Evolutionary conservation across 2,329 filamentous ascomycete species (phyloP).

Genomic region (Aspergillus tubingensis): DNA sequence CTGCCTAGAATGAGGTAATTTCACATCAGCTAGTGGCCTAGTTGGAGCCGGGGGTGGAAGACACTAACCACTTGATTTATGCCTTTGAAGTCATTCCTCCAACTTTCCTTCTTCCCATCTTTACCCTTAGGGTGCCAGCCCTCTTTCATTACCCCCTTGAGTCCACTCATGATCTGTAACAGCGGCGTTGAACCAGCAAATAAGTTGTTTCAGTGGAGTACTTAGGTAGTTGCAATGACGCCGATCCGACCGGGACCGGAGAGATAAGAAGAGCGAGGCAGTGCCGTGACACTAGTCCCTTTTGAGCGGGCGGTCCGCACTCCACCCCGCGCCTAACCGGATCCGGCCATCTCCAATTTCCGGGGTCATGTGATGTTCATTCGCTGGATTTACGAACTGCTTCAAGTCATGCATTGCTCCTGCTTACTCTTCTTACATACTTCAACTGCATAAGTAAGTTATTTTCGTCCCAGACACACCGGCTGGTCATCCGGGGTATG

Average conservation of each 20-base stretch:
- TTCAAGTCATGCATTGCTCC: background rate
- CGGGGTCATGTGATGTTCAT: background rate
- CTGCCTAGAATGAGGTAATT: constrained; percentile 49
- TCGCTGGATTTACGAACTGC: too few species aligned
- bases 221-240: background rate
- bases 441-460: background rate
- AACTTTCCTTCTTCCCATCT: constrained; percentile 56
- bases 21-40: constrained; percentile 22
- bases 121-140: constrained; percentile 58
- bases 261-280: constrained; percentile 5
- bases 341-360: background rate
- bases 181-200: background rate
- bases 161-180: constrained; percentile 45
- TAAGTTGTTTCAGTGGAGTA: background rate
- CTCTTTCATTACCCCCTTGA: constrained; percentile 52
- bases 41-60: background rate
- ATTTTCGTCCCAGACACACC: background rate
- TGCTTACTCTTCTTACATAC: background rate
- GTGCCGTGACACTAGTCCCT: background rate
- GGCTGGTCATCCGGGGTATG: background rate
- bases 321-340: background rate
- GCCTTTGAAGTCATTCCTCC: constrained; percentile 59
- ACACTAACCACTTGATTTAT: constrained; percentile 57
- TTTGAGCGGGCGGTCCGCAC: background rate
- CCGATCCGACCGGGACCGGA: constrained; percentile 11